These are phyloP conservation scores for Scheffersomyces illinoinensis DNA, from an alignment of 1,139 yeast genomes.

Conservation along the genomic window DNA sequence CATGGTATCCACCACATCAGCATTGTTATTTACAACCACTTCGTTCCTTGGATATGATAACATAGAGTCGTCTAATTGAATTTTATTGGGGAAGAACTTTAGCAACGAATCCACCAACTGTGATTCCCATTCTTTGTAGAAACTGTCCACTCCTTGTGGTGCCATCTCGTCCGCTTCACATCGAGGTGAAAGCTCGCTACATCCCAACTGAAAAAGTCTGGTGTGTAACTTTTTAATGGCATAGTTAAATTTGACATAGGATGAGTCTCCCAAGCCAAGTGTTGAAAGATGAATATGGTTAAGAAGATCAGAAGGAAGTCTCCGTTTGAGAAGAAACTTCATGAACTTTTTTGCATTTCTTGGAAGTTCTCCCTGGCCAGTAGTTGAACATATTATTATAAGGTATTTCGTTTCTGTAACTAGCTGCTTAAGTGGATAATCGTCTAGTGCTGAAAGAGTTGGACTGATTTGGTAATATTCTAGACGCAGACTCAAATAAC, in stretches of 20 bases:
- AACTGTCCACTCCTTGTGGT: constrained; percentile 77
- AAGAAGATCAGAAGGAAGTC: constrained; percentile 64
- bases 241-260: constrained; percentile 83
- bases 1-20: neutral
- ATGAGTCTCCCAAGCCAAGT: constrained; percentile 94
- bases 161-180: constrained; percentile 91
- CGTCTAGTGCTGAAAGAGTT: constrained; percentile 58
- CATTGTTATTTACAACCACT: constrained; percentile 11
- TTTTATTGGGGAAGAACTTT: constrained; percentile 37
- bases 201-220: constrained; percentile 80
- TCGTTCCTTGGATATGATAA: constrained; percentile 47
- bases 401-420: constrained; percentile 52
- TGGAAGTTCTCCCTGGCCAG: constrained; percentile 96
- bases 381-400: constrained; percentile 79
- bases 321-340: constrained; percentile 68
- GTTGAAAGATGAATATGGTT: constrained; percentile 65
- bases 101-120: constrained; percentile 46
- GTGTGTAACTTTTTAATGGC: constrained; percentile 82
- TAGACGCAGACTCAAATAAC: constrained; percentile 56
- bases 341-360: constrained; percentile 71
- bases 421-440: constrained; percentile 53
- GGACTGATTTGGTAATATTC: constrained; percentile 58
- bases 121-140: constrained; percentile 72
- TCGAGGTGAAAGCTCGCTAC: constrained; percentile 64
- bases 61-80: constrained; percentile 34